Conservation (phyloP, 106 monocot species). For the Phalaenopsis aphrodite region DNA sequence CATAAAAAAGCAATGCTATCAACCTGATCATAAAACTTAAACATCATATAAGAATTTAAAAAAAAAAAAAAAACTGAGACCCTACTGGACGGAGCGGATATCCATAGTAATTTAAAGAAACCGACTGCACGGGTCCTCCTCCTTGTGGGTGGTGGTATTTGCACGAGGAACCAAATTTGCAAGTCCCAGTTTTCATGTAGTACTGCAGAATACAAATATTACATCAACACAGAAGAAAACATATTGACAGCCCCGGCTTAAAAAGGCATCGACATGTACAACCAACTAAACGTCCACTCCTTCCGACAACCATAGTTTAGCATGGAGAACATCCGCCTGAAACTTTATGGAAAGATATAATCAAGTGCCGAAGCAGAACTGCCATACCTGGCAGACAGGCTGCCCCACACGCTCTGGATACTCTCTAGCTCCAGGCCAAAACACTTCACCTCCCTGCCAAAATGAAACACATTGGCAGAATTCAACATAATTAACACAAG, state of each 20-base stretch:
- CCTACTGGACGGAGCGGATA: slow-evolving; percentile 64
- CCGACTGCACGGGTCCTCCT: slow-evolving; percentile 30
- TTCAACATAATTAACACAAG: background rate
- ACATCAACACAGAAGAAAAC: background rate
- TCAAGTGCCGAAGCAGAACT: background rate
- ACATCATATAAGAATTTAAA: background rate
- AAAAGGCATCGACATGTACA: background rate
- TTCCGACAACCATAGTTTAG: background rate
- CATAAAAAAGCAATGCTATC: background rate
- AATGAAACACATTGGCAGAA: background rate
- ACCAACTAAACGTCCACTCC: background rate
- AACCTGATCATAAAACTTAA: background rate
- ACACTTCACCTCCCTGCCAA: background rate
- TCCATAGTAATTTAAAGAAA: slow-evolving; percentile 45
- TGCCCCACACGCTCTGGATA: slow-evolving; percentile 46
- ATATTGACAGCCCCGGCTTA: background rate
- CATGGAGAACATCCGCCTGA: background rate
- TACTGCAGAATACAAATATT: slow-evolving; percentile 21
- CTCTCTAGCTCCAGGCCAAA: slow-evolving; percentile 20
- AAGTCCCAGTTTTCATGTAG: slow-evolving; percentile 56
- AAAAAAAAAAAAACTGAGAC: background rate
- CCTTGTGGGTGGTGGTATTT: slow-evolving; percentile 78
- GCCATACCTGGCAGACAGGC: slow-evolving; percentile 44
- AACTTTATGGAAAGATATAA: background rate
- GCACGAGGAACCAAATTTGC: slow-evolving; percentile 60